phyloP scores from a whole-genome alignment of 805 yeast genomes.

The Barnettozyma botsteinii region DNA sequence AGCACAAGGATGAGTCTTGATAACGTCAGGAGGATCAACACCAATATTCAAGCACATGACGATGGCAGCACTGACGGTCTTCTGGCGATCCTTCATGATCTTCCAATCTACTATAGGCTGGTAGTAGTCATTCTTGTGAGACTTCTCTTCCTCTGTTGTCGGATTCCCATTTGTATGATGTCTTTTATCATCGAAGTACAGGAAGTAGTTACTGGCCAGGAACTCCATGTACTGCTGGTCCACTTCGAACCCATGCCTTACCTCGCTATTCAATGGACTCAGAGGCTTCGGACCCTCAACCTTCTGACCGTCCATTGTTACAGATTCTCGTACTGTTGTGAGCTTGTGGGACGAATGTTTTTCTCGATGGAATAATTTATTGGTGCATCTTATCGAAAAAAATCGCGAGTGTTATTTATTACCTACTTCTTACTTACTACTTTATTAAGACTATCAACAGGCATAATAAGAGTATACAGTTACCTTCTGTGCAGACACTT shows the following conservation, averaged over 20 bases:
- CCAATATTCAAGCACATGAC: conserved; percentile 88
- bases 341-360: not conserved
- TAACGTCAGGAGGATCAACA: conserved; percentile 95
- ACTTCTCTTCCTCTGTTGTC: conserved; percentile 46
- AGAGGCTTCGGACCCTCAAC: conserved; percentile 10
- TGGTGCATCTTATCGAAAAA: too few species aligned
- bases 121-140: conserved; percentile 41
- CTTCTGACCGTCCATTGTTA: conserved; percentile 2
- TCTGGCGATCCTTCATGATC: conserved; percentile 79
- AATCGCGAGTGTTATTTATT: too few species aligned
- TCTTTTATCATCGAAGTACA: conserved; percentile 87
- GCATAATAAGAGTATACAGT: too few species aligned
- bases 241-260: conserved; percentile 66
- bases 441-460: too few species aligned
- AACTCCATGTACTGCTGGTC: conserved; percentile 52
- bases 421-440: too few species aligned
- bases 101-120: conserved; percentile 89
- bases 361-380: too few species aligned
- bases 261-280: conserved; percentile 44
- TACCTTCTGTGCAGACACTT: not conserved
- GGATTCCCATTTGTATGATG: conserved; percentile 90
- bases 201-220: conserved; percentile 63
- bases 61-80: conserved; percentile 89
- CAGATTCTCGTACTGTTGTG: not conserved
- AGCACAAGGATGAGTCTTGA: conserved; percentile 91